phyloP scores from a whole-genome alignment of 345 rosid species.

The Eucalyptus erythrocorys region DNA sequence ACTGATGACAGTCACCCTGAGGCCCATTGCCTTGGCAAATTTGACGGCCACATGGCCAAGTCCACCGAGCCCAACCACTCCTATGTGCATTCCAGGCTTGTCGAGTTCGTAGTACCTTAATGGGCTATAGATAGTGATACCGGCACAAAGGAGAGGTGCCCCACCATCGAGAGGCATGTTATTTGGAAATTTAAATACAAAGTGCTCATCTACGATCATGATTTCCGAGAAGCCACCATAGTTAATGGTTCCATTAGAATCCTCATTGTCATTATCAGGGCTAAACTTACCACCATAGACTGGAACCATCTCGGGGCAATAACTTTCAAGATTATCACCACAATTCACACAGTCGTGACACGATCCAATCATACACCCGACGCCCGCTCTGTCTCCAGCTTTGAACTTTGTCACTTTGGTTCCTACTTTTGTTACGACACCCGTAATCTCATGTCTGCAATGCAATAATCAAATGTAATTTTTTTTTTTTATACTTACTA shows the following conservation, averaged over 20 bases:
- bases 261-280: not conserved
- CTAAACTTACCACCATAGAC: not conserved
- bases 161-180: constrained; percentile 13
- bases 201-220: constrained; percentile 19
- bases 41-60: constrained; percentile 32
- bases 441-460: constrained; percentile 26
- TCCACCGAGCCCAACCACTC: constrained; percentile 33
- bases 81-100: constrained; percentile 15
- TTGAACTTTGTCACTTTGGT: constrained; percentile 19
- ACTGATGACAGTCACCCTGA: constrained; percentile 26
- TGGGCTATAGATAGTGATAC: constrained; percentile 28
- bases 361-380: constrained; percentile 42
- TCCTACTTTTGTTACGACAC: constrained; percentile 24
- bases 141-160: constrained; percentile 36
- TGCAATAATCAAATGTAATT: not conserved
- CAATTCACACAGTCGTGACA: constrained; percentile 40
- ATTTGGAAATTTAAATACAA: constrained; percentile 19
- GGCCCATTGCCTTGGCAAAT: constrained; percentile 29
- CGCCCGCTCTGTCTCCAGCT: constrained; percentile 24
- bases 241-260: constrained; percentile 17
- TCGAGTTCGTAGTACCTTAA: constrained; percentile 11
- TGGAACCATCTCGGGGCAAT: constrained; percentile 25
- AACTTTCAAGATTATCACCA: constrained; percentile 32
- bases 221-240: constrained; percentile 27
- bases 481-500: not conserved